These are phyloP conservation scores for Xerocomus nothofagi DNA, from an alignment of 1,284 basidiomycete genomes.

Conservation along the genomic window DNA sequence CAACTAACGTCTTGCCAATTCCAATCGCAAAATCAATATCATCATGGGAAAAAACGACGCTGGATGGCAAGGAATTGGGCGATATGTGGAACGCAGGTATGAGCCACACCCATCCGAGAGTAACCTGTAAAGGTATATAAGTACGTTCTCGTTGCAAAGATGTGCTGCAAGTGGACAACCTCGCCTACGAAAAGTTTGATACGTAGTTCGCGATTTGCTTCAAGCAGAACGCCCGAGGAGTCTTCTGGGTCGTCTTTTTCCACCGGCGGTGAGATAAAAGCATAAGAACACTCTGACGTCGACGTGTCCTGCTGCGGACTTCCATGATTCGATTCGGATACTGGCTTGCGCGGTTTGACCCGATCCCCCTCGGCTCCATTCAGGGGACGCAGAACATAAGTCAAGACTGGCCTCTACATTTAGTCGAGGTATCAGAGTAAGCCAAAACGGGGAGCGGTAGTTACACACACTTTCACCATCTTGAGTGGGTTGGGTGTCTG, in stretches of 20 bases:
- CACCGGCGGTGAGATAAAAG: neutral
- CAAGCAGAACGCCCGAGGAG: conserved; percentile 54
- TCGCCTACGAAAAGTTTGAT: conserved; percentile 77
- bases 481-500: conserved; percentile 16
- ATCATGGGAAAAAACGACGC: conserved; percentile 47
- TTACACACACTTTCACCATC: conserved; percentile 21
- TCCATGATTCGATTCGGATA: conserved; percentile 26
- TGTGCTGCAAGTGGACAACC: conserved; percentile 36
- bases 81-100: conserved; percentile 78
- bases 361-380: conserved; percentile 38
- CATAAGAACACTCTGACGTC: conserved; percentile 4
- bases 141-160: neutral
- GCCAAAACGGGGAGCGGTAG: neutral
- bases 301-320: conserved; percentile 4
- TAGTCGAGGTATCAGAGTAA: conserved; percentile 1
- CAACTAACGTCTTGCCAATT: conserved; percentile 62
- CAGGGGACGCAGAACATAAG: conserved; percentile 44
- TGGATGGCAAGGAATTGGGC: conserved; percentile 21
- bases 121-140: conserved; percentile 45
- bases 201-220: conserved; percentile 72
- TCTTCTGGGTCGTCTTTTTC: conserved; percentile 3
- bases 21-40: conserved; percentile 80
- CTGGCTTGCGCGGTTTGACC: conserved; percentile 42
- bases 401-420: conserved; percentile 43
- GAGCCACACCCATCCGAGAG: conserved; percentile 83